Evolutionary conservation across 371 early-diverging fungal species (phyloP).

Genomic region (Rhizopus delemar): DNA sequence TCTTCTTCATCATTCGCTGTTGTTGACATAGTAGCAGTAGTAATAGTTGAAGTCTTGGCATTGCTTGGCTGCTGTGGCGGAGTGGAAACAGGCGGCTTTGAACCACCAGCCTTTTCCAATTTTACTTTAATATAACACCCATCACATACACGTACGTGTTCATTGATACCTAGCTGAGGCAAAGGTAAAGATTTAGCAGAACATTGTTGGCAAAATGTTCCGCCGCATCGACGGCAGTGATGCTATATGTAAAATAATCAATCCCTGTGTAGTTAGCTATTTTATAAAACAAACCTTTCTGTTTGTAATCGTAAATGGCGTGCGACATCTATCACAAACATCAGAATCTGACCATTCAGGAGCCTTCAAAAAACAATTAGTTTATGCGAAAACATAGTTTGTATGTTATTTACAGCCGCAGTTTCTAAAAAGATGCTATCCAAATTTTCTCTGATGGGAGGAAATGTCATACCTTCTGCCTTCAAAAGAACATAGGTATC

Average conservation of each 20-base stretch:
- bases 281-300: constrained; percentile 62
- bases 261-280: not conserved
- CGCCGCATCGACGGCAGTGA: constrained; percentile 95
- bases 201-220: constrained; percentile 89
- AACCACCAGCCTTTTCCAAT: constrained; percentile 31
- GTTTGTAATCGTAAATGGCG: constrained; percentile 87
- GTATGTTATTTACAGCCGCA: constrained; percentile 51
- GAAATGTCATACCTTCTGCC: constrained; percentile 65
- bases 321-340: constrained; percentile 90
- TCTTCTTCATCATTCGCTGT: constrained; percentile 48
- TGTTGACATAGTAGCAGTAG: not conserved
- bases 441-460: constrained; percentile 50
- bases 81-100: constrained; percentile 12
- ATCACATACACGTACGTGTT: constrained; percentile 92
- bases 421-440: constrained; percentile 70
- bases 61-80: not conserved
- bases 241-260: constrained; percentile 55
- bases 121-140: constrained; percentile 78
- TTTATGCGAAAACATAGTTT: constrained; percentile 2
- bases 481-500: constrained; percentile 78
- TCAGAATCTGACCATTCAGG: constrained; percentile 96
- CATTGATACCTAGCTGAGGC: constrained; percentile 84
- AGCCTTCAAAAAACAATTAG: constrained; percentile 52
- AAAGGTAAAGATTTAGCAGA: constrained; percentile 82
- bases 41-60: constrained; percentile 12